These are phyloP conservation scores for Candida nanaspora DNA, from an alignment of 805 yeast genomes.

Conservation along the genomic window DNA sequence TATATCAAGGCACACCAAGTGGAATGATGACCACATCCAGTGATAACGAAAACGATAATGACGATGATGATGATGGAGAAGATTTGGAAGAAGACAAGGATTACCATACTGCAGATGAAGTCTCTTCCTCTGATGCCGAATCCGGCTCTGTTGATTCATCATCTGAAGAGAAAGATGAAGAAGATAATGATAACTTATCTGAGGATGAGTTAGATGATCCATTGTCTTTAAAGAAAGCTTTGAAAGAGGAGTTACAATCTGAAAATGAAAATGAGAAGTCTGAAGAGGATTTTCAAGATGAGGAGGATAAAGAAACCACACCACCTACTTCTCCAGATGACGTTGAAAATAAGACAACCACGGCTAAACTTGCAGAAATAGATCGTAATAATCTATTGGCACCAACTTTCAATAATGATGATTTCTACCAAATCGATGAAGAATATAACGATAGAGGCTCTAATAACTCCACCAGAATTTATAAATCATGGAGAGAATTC, in stretches of 20 bases:
- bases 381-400: constrained; percentile 5
- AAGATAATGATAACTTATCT: background rate
- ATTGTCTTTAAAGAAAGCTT: background rate
- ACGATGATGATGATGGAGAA: constrained; percentile 7
- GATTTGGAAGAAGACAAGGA: constrained; percentile 25
- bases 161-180: constrained; percentile 4
- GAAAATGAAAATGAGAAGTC: constrained; percentile 1
- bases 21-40: no score
- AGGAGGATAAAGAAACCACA: background rate
- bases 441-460: constrained; percentile 55
- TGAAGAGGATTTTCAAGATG: background rate
- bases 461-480: constrained; percentile 47
- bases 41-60: constrained; percentile 3
- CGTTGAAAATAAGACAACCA: background rate
- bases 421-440: constrained; percentile 57
- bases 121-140: background rate
- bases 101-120: constrained; percentile 24
- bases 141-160: background rate
- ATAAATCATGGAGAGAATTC: constrained; percentile 66
- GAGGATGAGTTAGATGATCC: constrained; percentile 1
- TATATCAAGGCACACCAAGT: background rate
- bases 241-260: background rate
- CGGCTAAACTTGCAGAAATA: no score
- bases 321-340: constrained; percentile 3
- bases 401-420: constrained; percentile 18